Conservation (phyloP, 306 rosid species). For the Comarum palustre region DNA sequence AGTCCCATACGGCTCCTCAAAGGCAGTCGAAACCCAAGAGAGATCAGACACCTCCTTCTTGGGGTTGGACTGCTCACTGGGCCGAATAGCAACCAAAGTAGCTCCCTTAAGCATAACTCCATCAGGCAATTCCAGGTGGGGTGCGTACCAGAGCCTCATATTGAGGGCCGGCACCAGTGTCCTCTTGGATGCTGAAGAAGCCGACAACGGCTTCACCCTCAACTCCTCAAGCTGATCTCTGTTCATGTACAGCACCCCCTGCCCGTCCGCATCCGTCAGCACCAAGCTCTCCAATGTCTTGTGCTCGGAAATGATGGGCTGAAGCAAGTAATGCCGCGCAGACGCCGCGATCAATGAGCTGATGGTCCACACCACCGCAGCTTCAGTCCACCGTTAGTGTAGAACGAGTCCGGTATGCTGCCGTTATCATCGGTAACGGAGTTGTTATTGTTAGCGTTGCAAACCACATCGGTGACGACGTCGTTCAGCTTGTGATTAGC, state of each 20-base stretch:
- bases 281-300: constrained; percentile 72
- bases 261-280: constrained; percentile 89
- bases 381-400: constrained; percentile 86
- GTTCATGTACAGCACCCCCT: constrained; percentile 84
- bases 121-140: too few species aligned
- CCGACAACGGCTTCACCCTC: constrained; percentile 91
- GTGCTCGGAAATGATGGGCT: constrained; percentile 87
- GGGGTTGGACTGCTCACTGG: too few species aligned
- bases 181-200: constrained; percentile 71
- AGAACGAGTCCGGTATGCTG: constrained; percentile 91
- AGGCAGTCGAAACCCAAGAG: too few species aligned
- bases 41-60: too few species aligned
- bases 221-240: constrained; percentile 93
- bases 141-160: too few species aligned
- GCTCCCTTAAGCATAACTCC: too few species aligned
- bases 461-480: constrained; percentile 20
- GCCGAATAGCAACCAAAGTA: too few species aligned
- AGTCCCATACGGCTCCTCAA: too few species aligned
- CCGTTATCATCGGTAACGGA: constrained; percentile 61
- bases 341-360: constrained; percentile 96
- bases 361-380: constrained; percentile 94
- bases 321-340: constrained; percentile 84
- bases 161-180: too few species aligned
- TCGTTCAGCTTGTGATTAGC: constrained; percentile 16
- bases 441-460: background rate